Conservation (phyloP, 345 rosid species). For the Eucalyptus pauciflora region DNA sequence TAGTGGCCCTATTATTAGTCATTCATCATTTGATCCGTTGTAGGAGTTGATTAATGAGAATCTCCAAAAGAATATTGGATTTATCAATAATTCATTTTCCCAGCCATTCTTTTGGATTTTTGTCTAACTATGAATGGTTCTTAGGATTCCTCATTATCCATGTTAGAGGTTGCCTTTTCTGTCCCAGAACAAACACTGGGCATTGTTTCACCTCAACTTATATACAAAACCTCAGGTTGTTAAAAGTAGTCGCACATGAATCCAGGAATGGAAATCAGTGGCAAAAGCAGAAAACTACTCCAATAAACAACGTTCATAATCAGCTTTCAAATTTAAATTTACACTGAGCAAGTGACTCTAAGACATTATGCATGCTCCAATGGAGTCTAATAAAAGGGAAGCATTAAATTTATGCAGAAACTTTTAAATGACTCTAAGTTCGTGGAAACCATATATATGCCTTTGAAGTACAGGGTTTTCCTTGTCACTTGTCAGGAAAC, state of each 20-base stretch:
- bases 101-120: not conserved
- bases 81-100: not conserved
- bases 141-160: not conserved
- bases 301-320: not conserved
- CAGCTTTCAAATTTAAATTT: not conserved
- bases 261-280: not conserved
- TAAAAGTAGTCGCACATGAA: not conserved
- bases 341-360: not conserved
- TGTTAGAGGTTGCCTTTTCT: not conserved
- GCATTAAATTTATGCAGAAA: not conserved
- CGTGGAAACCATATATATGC: not conserved
- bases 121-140: not conserved
- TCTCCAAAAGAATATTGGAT: not conserved
- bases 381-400: not conserved
- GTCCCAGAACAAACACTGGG: not conserved
- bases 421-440: not conserved
- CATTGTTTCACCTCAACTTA: not conserved
- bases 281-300: not conserved
- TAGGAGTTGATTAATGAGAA: not conserved
- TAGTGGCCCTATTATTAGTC: not conserved
- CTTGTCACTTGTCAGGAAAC: not conserved
- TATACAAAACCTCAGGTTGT: not conserved
- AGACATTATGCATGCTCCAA: not conserved
- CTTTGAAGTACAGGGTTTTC: not conserved
- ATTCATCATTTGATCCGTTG: not conserved